These are phyloP conservation scores for Colletotrichum agaves DNA, from an alignment of 2,329 filamentous ascomycete species.

Conservation along the genomic window DNA sequence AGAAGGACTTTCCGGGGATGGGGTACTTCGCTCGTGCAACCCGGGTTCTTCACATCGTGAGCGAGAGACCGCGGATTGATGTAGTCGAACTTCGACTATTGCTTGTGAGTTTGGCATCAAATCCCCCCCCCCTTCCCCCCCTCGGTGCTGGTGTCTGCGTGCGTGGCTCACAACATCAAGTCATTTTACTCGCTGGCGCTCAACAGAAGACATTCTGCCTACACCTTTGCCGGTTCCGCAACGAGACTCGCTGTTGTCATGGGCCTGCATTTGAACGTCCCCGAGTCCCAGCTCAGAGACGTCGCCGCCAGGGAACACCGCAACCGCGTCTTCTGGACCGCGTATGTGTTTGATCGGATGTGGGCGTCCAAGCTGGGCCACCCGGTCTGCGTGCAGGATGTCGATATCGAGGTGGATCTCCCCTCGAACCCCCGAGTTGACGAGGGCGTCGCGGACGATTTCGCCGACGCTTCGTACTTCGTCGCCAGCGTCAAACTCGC, in stretches of 20 bases:
- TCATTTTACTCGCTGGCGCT: slow-evolving; percentile 56
- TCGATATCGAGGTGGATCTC: slow-evolving; percentile 57
- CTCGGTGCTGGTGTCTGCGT: neutral
- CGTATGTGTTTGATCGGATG: slow-evolving; percentile 58
- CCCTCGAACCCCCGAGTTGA: slow-evolving; percentile 50
- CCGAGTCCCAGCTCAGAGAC: slow-evolving; percentile 53
- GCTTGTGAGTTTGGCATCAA: slow-evolving; percentile 47
- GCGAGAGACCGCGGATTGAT: slow-evolving; percentile 55
- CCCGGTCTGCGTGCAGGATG: slow-evolving; percentile 58
- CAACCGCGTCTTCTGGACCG: slow-evolving; percentile 55
- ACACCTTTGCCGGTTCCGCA: slow-evolving; percentile 55
- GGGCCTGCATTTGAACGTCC: slow-evolving; percentile 54
- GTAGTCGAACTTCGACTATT: slow-evolving; percentile 56
- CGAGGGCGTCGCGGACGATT: slow-evolving; percentile 42
- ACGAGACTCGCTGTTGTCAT: slow-evolving; percentile 56
- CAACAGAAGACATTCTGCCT: slow-evolving; percentile 57
- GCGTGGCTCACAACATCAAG: slow-evolving; percentile 43
- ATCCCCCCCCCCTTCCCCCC: too few species aligned
- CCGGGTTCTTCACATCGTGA: slow-evolving; percentile 50
- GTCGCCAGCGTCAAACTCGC: slow-evolving; percentile 53
- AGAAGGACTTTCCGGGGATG: slow-evolving; percentile 54
- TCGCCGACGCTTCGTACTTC: slow-evolving; percentile 46
- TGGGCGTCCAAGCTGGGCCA: slow-evolving; percentile 60
- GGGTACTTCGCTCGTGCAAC: slow-evolving; percentile 55
- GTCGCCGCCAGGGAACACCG: slow-evolving; percentile 51